Base-by-base conservation (phyloP, 2,329 filamentous ascomycete species). In the Alternaria metachromatica region DNA sequence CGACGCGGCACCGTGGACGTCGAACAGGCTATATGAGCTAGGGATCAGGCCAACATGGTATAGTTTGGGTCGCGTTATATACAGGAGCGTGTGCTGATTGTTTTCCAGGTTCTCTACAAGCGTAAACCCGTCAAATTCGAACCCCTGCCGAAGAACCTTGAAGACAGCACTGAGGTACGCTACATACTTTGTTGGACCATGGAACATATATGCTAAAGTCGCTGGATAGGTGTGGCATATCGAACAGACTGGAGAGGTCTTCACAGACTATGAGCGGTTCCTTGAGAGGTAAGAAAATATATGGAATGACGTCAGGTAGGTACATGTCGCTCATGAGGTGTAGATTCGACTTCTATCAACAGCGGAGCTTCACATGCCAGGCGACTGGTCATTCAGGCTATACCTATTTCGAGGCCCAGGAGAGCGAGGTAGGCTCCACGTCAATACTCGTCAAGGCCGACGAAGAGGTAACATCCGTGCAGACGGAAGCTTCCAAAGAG, bases 311-410 rank as follows among this genome's bases (percentile, higher is more conserved):
- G 72, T 73, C 64, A 71, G 68, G 58, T 21, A 43, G 28, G 20
- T 51, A 54, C 44, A 60, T 20, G 54, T 69, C 58, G 62, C 76
- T 76, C 64, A 70, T 57, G 48, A 28, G 66, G 54, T 58, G 26
- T 72, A 96, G 93, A 63, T 90, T 94, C 87, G 94, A 97, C 79
- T 97, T 97, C 78, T 97, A 97, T 79, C 94, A 92, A 72, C 93
- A 95, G 90, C 92, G 90, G 76, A 89, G 91, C 59, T 99, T 98
- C 80, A 97, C 96, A 65, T 97, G 96, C 81, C 92, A 97, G 78
- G 96, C 98, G 69, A 97, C 94, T 12, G 96, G 96, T 58, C 95
- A 97, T 79, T 96, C 94, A 28, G 91, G 91, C 57, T 85, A 97
- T 69, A 95, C 89, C 4, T 99, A 96, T 80, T 97, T 97, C 76